Evolutionary conservation across 2,329 filamentous ascomycete species (phyloP).

Genomic region (Tolypocladium album): DNA sequence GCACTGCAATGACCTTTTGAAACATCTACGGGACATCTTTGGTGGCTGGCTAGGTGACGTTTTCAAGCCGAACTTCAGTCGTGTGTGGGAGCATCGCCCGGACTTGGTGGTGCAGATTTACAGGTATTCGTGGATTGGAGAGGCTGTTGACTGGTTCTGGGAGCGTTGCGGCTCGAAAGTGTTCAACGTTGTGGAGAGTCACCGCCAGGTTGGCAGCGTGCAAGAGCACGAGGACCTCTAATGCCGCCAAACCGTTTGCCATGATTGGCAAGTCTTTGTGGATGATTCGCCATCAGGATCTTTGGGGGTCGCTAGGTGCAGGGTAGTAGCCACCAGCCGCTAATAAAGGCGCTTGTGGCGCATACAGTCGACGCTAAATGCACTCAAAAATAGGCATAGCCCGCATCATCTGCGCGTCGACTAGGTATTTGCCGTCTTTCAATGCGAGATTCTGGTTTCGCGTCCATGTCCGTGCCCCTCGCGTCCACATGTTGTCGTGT

Average conservation of each 20-base stretch:
- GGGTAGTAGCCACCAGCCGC: background rate
- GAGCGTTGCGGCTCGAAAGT: background rate
- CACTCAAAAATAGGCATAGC: background rate
- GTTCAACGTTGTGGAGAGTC: background rate
- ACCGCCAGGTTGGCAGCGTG: background rate
- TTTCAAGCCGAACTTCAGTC: no score
- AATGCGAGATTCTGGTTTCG: background rate
- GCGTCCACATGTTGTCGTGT: background rate
- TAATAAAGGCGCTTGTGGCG: background rate
- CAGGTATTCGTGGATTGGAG: no score
- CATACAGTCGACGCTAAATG: background rate
- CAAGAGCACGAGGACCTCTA: background rate
- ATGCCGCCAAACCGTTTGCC: background rate
- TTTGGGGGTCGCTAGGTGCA: background rate
- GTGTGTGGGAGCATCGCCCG: background rate
- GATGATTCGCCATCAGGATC: background rate
- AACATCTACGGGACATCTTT: background rate
- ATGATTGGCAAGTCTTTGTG: background rate
- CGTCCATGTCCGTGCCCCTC: background rate
- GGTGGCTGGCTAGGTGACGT: background rate
- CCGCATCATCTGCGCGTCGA: background rate
- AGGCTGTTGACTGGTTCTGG: no score
- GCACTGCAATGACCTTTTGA: background rate
- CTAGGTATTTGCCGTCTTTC: background rate
- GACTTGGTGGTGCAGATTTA: no score